A percentile compares a stretch with the other conserved stretches of the same genome.
These are phyloP conservation scores for Salix koriyanagi DNA, from an alignment of 345 rosid genomes.

Conservation along the genomic window DNA sequence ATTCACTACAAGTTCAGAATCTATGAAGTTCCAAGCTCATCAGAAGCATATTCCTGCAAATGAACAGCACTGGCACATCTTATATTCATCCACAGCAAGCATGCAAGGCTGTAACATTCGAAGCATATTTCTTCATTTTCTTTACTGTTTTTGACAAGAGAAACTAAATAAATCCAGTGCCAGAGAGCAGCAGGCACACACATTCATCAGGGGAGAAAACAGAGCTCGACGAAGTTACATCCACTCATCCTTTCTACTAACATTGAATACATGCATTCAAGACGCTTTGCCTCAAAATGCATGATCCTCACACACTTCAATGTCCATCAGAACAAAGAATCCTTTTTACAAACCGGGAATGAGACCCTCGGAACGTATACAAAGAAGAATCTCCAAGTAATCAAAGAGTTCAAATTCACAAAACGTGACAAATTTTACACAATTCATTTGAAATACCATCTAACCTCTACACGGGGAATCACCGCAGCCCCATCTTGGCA, in stretches of 20 bases:
- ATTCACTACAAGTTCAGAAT: too few species aligned
- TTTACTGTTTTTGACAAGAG: background rate
- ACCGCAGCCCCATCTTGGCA: conserved; percentile 4
- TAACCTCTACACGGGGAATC: conserved; percentile 18
- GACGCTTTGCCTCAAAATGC: background rate
- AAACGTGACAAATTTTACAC: conserved; percentile 19
- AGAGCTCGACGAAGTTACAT: background rate
- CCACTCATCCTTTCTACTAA: background rate
- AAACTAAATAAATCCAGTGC: background rate
- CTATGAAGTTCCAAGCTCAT: too few species aligned
- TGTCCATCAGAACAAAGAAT: conserved; percentile 9
- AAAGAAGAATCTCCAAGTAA: conserved; percentile 15
- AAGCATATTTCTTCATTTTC: background rate
- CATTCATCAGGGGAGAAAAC: background rate
- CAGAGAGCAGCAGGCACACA: background rate
- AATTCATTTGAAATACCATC: conserved; percentile 10
- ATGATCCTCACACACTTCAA: background rate
- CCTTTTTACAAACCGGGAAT: conserved; percentile 22
- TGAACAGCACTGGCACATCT: too few species aligned
- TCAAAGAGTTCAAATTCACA: conserved; percentile 15
- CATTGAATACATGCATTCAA: background rate
- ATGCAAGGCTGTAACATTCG: background rate
- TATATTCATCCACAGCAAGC: background rate
- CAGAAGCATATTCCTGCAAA: too few species aligned
- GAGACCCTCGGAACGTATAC: conserved; percentile 14